Evolutionary conservation across 192 early-diverging fungal genomes (phyloP).

Genomic region (Thamnidium elegans): DNA sequence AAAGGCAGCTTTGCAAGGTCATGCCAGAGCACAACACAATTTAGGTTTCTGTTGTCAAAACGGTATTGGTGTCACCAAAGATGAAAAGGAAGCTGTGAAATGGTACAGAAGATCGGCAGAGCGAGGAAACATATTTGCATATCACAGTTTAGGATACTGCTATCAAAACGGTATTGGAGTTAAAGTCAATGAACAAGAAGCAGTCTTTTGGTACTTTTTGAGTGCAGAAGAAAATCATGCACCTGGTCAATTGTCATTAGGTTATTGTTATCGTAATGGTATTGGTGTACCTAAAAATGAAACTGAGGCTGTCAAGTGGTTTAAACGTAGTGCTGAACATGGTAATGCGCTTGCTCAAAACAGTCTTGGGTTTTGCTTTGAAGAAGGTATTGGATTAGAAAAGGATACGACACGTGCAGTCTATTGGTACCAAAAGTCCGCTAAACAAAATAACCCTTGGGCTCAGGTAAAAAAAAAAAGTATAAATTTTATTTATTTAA

Average conservation of each 20-base stretch:
- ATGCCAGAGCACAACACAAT: conserved; percentile 61
- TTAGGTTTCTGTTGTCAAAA: conserved; percentile 81
- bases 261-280: conserved; percentile 58
- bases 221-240: conserved; percentile 69
- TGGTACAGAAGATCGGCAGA: conserved; percentile 56
- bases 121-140: conserved; percentile 50
- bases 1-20: conserved; percentile 62
- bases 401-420: conserved; percentile 48
- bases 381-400: conserved; percentile 68
- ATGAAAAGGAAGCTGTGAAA: conserved; percentile 61
- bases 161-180: conserved; percentile 63
- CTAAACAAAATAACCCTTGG: conserved; percentile 50
- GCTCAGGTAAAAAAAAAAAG: conserved; percentile 44
- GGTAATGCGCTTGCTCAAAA: conserved; percentile 79
- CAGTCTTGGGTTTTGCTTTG: conserved; percentile 77
- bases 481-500: conserved; percentile 75
- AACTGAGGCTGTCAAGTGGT: conserved; percentile 61
- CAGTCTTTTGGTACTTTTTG: conserved; percentile 60
- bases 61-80: conserved; percentile 67
- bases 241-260: conserved; percentile 71
- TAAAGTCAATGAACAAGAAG: conserved; percentile 42
- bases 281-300: conserved; percentile 53
- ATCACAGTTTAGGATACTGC: conserved; percentile 56
- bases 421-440: conserved; percentile 9
- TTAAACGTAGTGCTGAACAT: conserved; percentile 52